These are phyloP conservation scores for Detonula confervacea DNA, from an alignment of 352 stramenopile species.

Conservation along the genomic window DNA sequence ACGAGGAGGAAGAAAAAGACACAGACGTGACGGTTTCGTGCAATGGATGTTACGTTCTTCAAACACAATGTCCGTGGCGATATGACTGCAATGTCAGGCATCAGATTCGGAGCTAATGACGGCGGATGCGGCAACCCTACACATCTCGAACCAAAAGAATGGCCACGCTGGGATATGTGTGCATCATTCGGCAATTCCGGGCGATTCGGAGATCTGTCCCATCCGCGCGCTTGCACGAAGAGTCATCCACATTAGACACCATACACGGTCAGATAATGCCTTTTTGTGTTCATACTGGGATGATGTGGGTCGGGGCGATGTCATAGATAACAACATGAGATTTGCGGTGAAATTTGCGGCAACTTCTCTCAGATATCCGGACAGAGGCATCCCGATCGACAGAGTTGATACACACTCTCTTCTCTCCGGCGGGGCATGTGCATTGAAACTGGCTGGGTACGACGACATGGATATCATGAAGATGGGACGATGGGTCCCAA, in stretches of 20 bases:
- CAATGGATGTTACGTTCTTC: too few species aligned
- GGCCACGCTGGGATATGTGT: neutral
- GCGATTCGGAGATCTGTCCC: too few species aligned
- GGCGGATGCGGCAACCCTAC: slow-evolving; percentile 12
- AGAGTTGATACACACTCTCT: too few species aligned
- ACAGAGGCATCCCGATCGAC: too few species aligned
- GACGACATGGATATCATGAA: too few species aligned
- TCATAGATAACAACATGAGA: neutral
- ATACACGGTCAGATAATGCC: neutral
- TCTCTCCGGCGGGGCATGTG: too few species aligned
- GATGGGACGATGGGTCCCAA: too few species aligned
- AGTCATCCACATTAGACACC: neutral
- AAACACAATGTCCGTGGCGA: neutral
- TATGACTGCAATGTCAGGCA: neutral
- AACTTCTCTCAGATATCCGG: slow-evolving; percentile 1
- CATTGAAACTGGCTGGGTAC: too few species aligned
- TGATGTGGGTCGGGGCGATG: neutral
- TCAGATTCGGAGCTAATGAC: neutral
- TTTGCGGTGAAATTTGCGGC: slow-evolving; percentile 13
- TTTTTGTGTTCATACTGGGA: neutral
- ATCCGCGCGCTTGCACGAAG: neutral
- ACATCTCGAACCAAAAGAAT: slow-evolving; percentile 39
- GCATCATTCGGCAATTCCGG: too few species aligned
- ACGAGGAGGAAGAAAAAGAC: too few species aligned
- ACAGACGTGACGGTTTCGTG: too few species aligned